Evolutionary conservation across 2,329 filamentous ascomycete genomes (phyloP), one percentile per base, ranked within the genome.

Genomic region (Ophioceras dolichostomum): DNA sequence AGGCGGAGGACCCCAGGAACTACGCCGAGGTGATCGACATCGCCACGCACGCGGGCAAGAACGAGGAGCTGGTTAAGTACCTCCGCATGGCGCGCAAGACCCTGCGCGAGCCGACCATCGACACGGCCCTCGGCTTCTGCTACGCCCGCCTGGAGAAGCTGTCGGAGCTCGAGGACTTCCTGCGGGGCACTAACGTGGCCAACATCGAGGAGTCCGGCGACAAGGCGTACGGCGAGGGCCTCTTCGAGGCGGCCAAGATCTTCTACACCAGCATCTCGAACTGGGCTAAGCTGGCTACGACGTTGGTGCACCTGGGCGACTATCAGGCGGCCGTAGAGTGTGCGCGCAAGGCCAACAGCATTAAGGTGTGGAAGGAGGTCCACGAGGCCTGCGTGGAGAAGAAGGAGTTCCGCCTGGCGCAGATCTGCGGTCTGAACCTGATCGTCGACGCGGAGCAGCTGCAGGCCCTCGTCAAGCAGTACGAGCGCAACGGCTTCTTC

Each of bases 281-380:
- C 73, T 98, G 91, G 91, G 89, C 89, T 39, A 98, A 98, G 70
- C 79, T 98, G 51, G 88, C 91, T 12, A 96, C 91, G 10, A 98
- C 91, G 10, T 75, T 96, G 42, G 91, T 98, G n/a, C 87, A 96
- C 59, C 77, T 98, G 6, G 83, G 80, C 46, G 91, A 98, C 49
- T 96, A 98, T 67, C 93, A 98, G 62, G 86, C 86, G 49, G 91
- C 91, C 32, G 91, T 98, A 30, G 91, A 98, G 59, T 95, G 87
- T 53, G 91, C 93, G 19, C 84, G 91, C 58, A 96, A 98, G 67
- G 91, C 91, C 51, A 98, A 96, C 70, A 96, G 86, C 61, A 88
- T 95, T 62, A 95, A 94, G 68, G 91, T 98, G 37, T 98, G 91
- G 91, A 94, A 91, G 64, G 85, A 98, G 62, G 91, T 98, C 48